phyloP scores from a whole-genome alignment of 2,329 filamentous ascomycete genomes.

The Aureobasidium sp. region DNA sequence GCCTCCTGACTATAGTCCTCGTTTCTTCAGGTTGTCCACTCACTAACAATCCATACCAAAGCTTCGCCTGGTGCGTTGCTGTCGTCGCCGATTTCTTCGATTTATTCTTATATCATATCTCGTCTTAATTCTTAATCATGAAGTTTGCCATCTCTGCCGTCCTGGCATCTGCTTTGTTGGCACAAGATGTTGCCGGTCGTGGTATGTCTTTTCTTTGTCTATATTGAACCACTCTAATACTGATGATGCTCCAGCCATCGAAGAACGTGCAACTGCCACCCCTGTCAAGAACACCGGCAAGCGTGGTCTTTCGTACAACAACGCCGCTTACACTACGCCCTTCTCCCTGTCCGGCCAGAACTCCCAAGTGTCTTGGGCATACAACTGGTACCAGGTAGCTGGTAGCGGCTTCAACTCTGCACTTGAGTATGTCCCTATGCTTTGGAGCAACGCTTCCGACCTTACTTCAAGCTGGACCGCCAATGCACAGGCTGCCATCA shows the following conservation, averaged over 20 bases:
- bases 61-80: slow-evolving; percentile 12
- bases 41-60: not conserved
- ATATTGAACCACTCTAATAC: not conserved
- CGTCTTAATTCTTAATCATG: slow-evolving; percentile 10
- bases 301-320: slow-evolving; percentile 65
- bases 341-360: slow-evolving; percentile 29
- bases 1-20: not conserved
- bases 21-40: not conserved
- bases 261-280: slow-evolving; percentile 13
- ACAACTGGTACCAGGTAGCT: slow-evolving; percentile 32
- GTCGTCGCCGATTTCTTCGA: not conserved
- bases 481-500: slow-evolving; percentile 21
- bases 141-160: not conserved
- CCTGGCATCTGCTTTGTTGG: not conserved
- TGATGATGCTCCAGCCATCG: not conserved
- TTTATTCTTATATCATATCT: not conserved
- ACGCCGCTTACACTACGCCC: slow-evolving; percentile 43
- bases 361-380: slow-evolving; percentile 24
- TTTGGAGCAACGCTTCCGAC: slow-evolving; percentile 21
- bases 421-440: slow-evolving; percentile 23
- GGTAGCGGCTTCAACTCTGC: slow-evolving; percentile 24
- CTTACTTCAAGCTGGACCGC: slow-evolving; percentile 20
- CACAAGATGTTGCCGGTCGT: slow-evolving; percentile 4
- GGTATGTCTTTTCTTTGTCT: not conserved
- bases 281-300: slow-evolving; percentile 38